These are phyloP conservation scores for Breynia disticha DNA, from an alignment of 441 rosid genomes.

Conservation along the genomic window DNA sequence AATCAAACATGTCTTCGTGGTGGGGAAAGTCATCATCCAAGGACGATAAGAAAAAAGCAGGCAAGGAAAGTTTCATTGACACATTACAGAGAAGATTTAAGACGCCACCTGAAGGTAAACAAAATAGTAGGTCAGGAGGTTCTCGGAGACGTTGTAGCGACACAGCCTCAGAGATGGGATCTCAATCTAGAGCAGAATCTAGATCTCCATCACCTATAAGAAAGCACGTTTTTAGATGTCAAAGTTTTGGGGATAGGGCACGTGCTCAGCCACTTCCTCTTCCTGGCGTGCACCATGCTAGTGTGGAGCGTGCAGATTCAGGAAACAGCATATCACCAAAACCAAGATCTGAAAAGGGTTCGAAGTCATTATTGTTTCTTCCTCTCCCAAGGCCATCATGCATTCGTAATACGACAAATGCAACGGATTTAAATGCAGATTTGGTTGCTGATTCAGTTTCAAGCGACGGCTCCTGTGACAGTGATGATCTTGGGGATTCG, in stretches of 20 bases:
- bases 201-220: constrained; percentile 58
- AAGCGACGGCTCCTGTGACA: constrained; percentile 47
- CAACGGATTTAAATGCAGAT: constrained; percentile 47
- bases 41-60: constrained; percentile 51
- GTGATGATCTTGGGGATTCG: constrained; percentile 48
- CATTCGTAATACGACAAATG: constrained; percentile 33
- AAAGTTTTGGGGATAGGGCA: constrained; percentile 48
- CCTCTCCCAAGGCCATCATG: constrained; percentile 53
- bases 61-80: constrained; percentile 46
- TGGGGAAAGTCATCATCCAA: constrained; percentile 59
- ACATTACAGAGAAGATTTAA: constrained; percentile 42
- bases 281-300: constrained; percentile 35
- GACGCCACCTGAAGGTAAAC: constrained; percentile 38
- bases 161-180: constrained; percentile 39
- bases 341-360: constrained; percentile 30
- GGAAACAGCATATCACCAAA: constrained; percentile 36
- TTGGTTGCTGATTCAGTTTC: constrained; percentile 40
- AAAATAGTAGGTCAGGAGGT: constrained; percentile 32
- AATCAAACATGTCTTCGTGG: constrained; percentile 54
- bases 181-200: constrained; percentile 47
- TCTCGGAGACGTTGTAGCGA: constrained; percentile 40
- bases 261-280: constrained; percentile 65
- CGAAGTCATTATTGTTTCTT: constrained; percentile 35
- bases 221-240: constrained; percentile 44
- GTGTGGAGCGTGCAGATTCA: constrained; percentile 40